phyloP scores from a whole-genome alignment of 2,329 filamentous ascomycete genomes.

The Xylaria sp. region DNA sequence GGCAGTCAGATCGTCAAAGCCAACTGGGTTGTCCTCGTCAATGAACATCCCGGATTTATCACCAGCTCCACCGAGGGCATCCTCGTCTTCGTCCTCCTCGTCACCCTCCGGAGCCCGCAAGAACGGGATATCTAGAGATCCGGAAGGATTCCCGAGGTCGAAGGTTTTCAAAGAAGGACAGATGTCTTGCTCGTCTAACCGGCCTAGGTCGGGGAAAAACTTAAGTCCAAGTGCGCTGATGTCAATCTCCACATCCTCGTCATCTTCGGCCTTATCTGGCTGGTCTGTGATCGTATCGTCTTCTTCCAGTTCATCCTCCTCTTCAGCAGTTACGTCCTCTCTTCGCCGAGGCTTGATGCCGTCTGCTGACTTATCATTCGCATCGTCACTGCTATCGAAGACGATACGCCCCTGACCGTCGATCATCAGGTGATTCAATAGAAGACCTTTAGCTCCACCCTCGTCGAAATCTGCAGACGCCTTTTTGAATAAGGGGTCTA shows the following conservation, averaged over 20 bases:
- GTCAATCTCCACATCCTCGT: constrained; percentile 79
- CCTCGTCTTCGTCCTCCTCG: constrained; percentile 69
- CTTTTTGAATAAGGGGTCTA: constrained; percentile 99
- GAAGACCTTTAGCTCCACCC: constrained; percentile 91
- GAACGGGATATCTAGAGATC: constrained; percentile 89
- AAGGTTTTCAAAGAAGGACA: constrained; percentile 96
- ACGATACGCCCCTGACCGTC: constrained; percentile 92
- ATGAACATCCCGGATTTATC: constrained; percentile 84
- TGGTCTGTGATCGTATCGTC: constrained; percentile 54
- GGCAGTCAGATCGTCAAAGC: constrained; percentile 81
- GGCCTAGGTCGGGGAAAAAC: constrained; percentile 85
- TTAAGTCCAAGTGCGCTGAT: constrained; percentile 76
- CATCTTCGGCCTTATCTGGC: constrained; percentile 57
- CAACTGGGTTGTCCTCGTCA: constrained; percentile 84
- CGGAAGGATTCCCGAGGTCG: constrained; percentile 86
- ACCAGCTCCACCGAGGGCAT: constrained; percentile 61
- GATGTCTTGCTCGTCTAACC: constrained; percentile 86
- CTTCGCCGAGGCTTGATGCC: constrained; percentile 53
- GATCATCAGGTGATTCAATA: constrained; percentile 97
- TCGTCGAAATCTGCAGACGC: constrained; percentile 98
- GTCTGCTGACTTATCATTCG: constrained; percentile 61
- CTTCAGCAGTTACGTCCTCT: constrained; percentile 51
- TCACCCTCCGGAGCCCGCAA: constrained; percentile 88
- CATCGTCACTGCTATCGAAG: constrained; percentile 96
- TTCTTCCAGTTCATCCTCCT: constrained; percentile 54